phyloP scores from a whole-genome alignment of 164 flowering plant genomes.

The Sextonia rubra region DNA sequence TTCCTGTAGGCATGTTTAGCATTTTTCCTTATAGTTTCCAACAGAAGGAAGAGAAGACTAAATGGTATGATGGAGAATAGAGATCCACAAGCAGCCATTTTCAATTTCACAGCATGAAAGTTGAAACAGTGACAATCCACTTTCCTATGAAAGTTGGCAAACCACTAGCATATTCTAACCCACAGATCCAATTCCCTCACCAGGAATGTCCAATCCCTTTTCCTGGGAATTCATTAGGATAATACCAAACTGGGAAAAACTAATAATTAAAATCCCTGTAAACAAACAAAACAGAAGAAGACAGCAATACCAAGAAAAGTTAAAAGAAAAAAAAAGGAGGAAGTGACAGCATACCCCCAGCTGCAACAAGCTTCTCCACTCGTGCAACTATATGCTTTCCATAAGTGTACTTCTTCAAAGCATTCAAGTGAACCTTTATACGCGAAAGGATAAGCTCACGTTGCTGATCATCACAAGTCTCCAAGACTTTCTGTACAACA shows the following conservation, averaged over 20 bases:
- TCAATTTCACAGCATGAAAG: too few species aligned
- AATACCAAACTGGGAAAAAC: too few species aligned
- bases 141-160: too few species aligned
- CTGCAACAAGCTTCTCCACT: constrained; percentile 91
- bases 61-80: too few species aligned
- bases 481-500: constrained; percentile 91
- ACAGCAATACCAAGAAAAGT: background rate
- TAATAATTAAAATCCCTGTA: background rate
- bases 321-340: background rate
- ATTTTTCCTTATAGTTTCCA: too few species aligned
- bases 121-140: too few species aligned
- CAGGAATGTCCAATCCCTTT: background rate
- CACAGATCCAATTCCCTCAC: background rate
- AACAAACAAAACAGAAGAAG: constrained; percentile 1
- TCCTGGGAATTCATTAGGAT: background rate
- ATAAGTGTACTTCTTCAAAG: constrained; percentile 83
- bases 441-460: constrained; percentile 76
- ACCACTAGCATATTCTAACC: too few species aligned
- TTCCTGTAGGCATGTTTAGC: too few species aligned
- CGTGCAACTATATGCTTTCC: constrained; percentile 96
- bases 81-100: too few species aligned
- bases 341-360: constrained; percentile 55
- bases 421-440: constrained; percentile 82
- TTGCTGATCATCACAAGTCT: constrained; percentile 87
- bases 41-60: too few species aligned